Conservation (phyloP, 2,329 filamentous ascomycete genomes). For the Curvularia sp. region DNA sequence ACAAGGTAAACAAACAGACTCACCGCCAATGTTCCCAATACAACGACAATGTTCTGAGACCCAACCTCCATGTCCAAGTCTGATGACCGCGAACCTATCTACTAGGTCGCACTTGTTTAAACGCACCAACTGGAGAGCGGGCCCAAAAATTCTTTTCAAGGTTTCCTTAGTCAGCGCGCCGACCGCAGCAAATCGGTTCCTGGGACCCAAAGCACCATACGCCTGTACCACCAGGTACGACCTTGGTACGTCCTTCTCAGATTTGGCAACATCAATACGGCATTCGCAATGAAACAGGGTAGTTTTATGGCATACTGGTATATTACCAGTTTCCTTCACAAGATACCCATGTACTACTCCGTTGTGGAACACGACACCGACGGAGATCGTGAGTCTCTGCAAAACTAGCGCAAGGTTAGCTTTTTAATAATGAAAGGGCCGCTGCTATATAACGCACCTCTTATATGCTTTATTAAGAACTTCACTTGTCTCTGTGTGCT, state of each 20-base stretch:
- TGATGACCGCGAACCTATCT: not conserved
- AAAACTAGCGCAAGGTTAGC: no score
- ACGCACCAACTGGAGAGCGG: not conserved
- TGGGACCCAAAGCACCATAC: not conserved
- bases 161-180: not conserved
- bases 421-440: not conserved
- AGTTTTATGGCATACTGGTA: not conserved
- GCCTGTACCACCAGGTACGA: not conserved
- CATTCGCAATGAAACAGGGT: not conserved
- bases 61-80: not conserved
- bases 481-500: not conserved
- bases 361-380: not conserved
- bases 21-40: no score
- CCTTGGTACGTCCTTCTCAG: not conserved
- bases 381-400: no score
- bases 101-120: not conserved
- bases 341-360: not conserved
- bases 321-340: not conserved
- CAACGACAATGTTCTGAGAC: no score
- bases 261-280: not conserved
- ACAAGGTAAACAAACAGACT: no score
- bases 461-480: not conserved
- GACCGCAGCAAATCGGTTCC: not conserved
- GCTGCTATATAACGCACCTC: not conserved
- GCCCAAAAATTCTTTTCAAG: not conserved